phyloP scores from a whole-genome alignment of 495 filamentous ascomycete genomes.

The Lindgomyces ingoldianus region DNA sequence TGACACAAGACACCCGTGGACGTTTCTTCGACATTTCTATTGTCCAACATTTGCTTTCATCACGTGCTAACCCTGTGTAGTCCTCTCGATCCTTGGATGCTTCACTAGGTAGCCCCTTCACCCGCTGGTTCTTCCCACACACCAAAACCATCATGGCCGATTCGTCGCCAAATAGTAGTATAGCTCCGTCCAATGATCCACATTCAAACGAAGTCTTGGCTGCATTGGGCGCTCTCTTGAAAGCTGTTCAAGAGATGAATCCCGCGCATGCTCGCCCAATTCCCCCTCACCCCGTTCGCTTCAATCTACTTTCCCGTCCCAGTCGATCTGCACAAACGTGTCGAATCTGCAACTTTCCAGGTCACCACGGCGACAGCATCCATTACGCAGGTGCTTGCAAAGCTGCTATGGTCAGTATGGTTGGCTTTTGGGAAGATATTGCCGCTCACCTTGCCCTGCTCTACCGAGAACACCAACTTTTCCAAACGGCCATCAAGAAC shows the following conservation, averaged over 20 bases:
- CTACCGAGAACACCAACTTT: not conserved
- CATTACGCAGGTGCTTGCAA: conserved; percentile 5
- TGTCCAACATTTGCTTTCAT: not conserved
- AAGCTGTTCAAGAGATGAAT: conserved; percentile 19
- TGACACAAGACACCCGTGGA: not conserved
- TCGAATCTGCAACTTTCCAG: conserved; percentile 16
- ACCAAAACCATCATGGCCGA: not conserved
- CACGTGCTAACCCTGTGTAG: not conserved
- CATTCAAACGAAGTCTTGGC: not conserved
- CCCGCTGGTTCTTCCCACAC: too few species aligned
- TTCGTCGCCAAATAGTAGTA: not conserved
- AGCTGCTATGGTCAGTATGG: conserved; percentile 12
- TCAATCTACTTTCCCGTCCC: conserved; percentile 21
- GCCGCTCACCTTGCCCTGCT: not conserved
- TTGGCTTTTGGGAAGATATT: conserved; percentile 25
- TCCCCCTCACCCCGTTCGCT: not conserved
- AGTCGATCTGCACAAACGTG: not conserved
- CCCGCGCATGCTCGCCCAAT: not conserved
- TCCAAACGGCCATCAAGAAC: conserved; percentile 10
- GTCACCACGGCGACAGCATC: conserved; percentile 10
- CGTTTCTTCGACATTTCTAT: not conserved
- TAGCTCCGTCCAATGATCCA: not conserved
- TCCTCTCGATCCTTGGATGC: not conserved
- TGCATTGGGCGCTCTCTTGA: not conserved
- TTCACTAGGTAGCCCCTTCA: too few species aligned